Base-by-base conservation (phyloP, 352 stramenopile species). In the Globisporangium emineosum region DNA sequence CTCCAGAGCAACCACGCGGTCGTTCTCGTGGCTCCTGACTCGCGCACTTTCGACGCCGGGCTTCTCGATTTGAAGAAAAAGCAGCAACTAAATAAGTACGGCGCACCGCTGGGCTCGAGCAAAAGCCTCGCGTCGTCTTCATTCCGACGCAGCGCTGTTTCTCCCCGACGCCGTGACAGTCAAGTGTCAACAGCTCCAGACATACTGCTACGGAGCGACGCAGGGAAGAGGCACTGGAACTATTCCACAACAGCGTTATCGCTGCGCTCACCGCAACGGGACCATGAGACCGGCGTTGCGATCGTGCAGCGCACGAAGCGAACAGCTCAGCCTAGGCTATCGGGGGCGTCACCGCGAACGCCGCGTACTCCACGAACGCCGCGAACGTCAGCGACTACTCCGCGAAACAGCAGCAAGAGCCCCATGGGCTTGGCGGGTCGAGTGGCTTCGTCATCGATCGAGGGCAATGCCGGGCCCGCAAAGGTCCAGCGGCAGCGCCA, bases 171-270 rank as follows among this genome's bases (percentile, higher is more conserved):
- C 17, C 71, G 67, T 10, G 40, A 47, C 17, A 47, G 40, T 29
- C 60, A 33, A 30, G 72, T 64, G 53, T 65, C 68, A 21, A 70
- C 68, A 29, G 66, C 69, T 8, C 76, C 76, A 0, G 71, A 80
- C 15, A 78, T 84, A 15, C 51, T 84, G 13, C 67, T 84, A 6
- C 73, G 76, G 33, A 84, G 76, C 29, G 76, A 84, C 57, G 73
- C 76, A 6, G 73, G 69, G 15, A 68, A 59, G 35, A 72, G 76
- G 33, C 73, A 84, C 51, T 84, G 76, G 76, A 60, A 63, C 6
- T 79, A 68, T 8, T 84, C 76, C n/a, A 78, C 70, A 8, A 68
- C 73, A 27, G 73, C 76, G n/a, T 50, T 84, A 32, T 78, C 70
- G 6, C 66, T 83, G 51, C 61, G 68, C 55, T 84, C 76, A 2